Base-by-base conservation (phyloP, 768 basidiomycete genomes). In the Tubosaeta brunneosetosa region DNA sequence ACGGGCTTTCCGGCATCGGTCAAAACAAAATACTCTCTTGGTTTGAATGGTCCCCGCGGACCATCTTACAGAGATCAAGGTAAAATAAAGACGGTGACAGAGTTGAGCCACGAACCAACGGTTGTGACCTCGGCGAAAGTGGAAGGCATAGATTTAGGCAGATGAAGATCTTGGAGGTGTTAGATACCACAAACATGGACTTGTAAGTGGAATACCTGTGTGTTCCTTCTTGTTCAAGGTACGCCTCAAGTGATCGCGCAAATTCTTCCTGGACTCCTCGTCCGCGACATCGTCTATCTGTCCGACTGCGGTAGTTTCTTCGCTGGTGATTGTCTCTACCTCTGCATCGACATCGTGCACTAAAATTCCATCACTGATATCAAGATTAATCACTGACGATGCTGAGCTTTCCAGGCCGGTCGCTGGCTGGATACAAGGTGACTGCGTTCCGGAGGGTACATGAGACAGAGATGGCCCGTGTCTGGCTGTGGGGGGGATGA, bases 1-100 rank as follows among this genome's bases (percentile, higher is more conserved):
- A 99, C 94, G n/a, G 94, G 94, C 69, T 99, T 98, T 27, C 97
- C 97, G 29, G 97, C 97, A 56, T 94, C 85, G 0, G 94, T 97
- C 17, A 98, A 77, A 14, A 97, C 81, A 64, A 90, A 97, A 68
- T 97, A 99, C 64, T 91, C 83, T 48, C 94, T 78, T 22, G 80
- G 81, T 47, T 76, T 72, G 61, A 69, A 71, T 13, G 55, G 55
- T n/a, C 66, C 57, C 2, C 48, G 56, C 32, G 45, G 43, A 48
- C 45, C 55, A 43, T 59, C 57, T 61, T 43, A 34, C 11, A 42
- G 11, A 50, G 38, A 31, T 59, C 42, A 51, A 54, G 37, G 32
- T 10, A 31, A 48, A 29, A 34, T 36, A 32, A 48, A 50, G 38
- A 44, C 44, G 47, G 50, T 33, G 16, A 46, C 46, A 37, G 12